Evolutionary conservation across 495 filamentous ascomycete genomes (phyloP).

Genomic region (Penicillium desertorum): DNA sequence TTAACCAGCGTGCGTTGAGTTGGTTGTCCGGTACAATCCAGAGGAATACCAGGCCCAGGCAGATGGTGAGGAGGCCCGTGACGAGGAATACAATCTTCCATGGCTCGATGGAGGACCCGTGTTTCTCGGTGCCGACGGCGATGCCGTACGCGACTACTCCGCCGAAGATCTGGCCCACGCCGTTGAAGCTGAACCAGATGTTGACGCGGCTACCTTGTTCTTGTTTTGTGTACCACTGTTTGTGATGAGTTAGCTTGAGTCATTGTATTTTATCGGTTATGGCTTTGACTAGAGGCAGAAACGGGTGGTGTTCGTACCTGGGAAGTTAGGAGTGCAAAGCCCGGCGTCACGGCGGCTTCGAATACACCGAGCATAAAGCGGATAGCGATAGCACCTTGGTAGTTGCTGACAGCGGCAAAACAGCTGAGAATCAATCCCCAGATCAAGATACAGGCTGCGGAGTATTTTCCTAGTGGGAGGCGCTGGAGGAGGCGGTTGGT

Average conservation of each 20-base stretch:
- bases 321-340: slow-evolving; percentile 62
- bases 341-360: slow-evolving; percentile 63
- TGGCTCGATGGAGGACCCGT: slow-evolving; percentile 55
- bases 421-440: slow-evolving; percentile 58
- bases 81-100: slow-evolving; percentile 72
- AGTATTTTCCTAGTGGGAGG: slow-evolving; percentile 60
- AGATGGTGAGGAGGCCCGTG: slow-evolving; percentile 60
- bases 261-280: neutral
- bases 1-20: slow-evolving; percentile 65
- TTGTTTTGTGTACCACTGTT: slow-evolving; percentile 59
- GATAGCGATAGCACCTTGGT: slow-evolving; percentile 52
- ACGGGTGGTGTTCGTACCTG: slow-evolving; percentile 28
- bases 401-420: slow-evolving; percentile 52
- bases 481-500: slow-evolving; percentile 60
- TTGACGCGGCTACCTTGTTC: slow-evolving; percentile 59
- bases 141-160: slow-evolving; percentile 66
- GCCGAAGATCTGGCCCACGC: slow-evolving; percentile 60
- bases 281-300: rapidly evolving
- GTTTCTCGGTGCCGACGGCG: slow-evolving; percentile 52
- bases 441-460: slow-evolving; percentile 54
- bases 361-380: slow-evolving; percentile 61
- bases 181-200: slow-evolving; percentile 66
- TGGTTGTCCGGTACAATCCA: slow-evolving; percentile 69
- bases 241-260: neutral
- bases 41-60: slow-evolving; percentile 58